A percentile compares a stretch with the other conserved stretches of the same genome.
These are phyloP conservation scores for Solanum rostratum DNA, from an alignment of 257 asterid species.

Conservation along the genomic window DNA sequence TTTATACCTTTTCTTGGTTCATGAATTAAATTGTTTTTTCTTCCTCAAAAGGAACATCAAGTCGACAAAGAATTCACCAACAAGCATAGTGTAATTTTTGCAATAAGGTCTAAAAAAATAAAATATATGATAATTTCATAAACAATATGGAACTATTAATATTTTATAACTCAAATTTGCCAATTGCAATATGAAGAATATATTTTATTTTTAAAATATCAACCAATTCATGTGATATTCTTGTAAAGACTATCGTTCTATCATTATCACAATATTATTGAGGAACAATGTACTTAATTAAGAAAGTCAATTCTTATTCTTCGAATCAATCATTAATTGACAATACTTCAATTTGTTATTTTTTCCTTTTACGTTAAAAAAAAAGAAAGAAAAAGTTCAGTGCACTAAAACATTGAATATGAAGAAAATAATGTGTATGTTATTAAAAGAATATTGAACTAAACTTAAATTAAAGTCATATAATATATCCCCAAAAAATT, in stretches of 20 bases:
- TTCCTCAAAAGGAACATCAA: conserved; percentile 1
- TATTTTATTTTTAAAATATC: neutral
- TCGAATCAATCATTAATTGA: neutral
- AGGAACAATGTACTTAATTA: neutral
- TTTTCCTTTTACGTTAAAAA: too few species aligned
- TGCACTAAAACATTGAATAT: too few species aligned
- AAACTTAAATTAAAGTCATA: neutral
- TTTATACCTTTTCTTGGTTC: neutral
- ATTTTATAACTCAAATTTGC: neutral
- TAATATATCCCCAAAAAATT: neutral
- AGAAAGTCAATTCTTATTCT: neutral
- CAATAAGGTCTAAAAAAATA: neutral
- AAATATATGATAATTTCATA: neutral
- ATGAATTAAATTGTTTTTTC: neutral
- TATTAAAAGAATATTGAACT: neutral
- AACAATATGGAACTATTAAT: neutral
- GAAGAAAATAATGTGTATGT: too few species aligned
- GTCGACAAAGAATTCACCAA: neutral
- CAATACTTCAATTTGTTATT: neutral
- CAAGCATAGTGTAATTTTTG: neutral
- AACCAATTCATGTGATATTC: neutral
- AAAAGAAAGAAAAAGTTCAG: too few species aligned
- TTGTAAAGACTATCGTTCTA: too few species aligned
- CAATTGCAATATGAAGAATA: accelerated
- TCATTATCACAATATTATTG: neutral